A percentile compares a stretch with the other conserved stretches of the same genome.
phyloP scores from a whole-genome alignment of 2,329 filamentous ascomycete genomes.

The Calonectria naviculata region DNA sequence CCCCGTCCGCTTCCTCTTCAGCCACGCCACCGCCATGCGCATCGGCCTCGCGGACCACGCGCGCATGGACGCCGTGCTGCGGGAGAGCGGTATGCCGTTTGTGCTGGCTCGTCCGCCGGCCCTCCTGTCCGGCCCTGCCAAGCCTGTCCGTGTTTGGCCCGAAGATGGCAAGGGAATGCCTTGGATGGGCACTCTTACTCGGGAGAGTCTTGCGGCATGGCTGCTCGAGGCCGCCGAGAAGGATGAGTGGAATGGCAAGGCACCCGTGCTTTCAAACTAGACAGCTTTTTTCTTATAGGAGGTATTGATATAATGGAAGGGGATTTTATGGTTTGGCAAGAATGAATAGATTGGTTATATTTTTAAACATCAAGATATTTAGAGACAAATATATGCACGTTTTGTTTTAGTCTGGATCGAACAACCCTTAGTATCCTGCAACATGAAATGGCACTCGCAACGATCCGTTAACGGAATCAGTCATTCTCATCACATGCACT shows the following conservation, averaged over 20 bases:
- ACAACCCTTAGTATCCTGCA: no score
- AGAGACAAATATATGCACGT: no score
- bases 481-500: neutral
- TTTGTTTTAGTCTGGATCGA: neutral
- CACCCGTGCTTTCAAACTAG: conserved; percentile 60
- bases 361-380: neutral
- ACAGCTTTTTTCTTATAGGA: no score
- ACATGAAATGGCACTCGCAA: no score
- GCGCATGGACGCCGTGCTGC: conserved; percentile 54
- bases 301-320: no score
- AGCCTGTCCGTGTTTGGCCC: conserved; percentile 51
- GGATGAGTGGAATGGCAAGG: conserved; percentile 52
- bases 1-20: conserved; percentile 57
- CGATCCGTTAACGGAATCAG: no score
- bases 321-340: neutral
- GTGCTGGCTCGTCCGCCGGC: conserved; percentile 58
- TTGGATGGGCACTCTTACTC: conserved; percentile 50
- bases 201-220: conserved; percentile 56
- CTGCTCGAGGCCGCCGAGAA: conserved; percentile 56
- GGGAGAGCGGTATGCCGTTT: conserved; percentile 40
- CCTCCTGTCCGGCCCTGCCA: conserved; percentile 51
- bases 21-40: conserved; percentile 55
- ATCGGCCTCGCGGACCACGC: conserved; percentile 60
- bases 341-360: neutral
- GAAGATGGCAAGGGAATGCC: conserved; percentile 55